Conservation (phyloP, 176 grass and related monocot genomes). For the Poa pratensis region DNA sequence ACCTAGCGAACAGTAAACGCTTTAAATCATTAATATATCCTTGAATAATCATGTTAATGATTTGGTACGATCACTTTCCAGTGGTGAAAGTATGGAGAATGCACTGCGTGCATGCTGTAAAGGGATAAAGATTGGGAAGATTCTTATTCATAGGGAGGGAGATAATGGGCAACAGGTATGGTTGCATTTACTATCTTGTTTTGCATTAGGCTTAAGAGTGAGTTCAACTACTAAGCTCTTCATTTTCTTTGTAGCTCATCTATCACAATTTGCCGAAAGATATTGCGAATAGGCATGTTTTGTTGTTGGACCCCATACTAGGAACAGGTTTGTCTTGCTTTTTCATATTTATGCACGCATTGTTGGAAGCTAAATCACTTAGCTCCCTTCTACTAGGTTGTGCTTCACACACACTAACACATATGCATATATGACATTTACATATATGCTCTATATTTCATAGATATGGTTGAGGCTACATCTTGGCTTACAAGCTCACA, state of each 20-base stretch:
- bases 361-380: too few relatives aligned
- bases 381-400: too few relatives aligned
- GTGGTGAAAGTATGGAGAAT: slow-evolving; percentile 92
- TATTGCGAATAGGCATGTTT: slow-evolving; percentile 81
- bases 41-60: slow-evolving; percentile 21
- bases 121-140: slow-evolving; percentile 84
- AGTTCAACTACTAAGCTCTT: slow-evolving; percentile 36
- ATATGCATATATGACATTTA: too few relatives aligned
- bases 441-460: too few relatives aligned
- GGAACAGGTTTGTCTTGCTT: slow-evolving; percentile 80
- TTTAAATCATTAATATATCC: background rate
- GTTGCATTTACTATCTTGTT: slow-evolving; percentile 36
- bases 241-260: slow-evolving; percentile 68
- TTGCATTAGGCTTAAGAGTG: slow-evolving; percentile 32
- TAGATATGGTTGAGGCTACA: too few relatives aligned
- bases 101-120: slow-evolving; percentile 78
- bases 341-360: background rate
- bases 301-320: slow-evolving; percentile 93
- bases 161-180: slow-evolving; percentile 81
- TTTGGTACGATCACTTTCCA: slow-evolving; percentile 40
- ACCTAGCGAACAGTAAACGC: background rate
- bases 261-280: slow-evolving; percentile 69
- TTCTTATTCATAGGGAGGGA: slow-evolving; percentile 79
- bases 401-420: too few relatives aligned
- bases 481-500: too few relatives aligned